A percentile compares a stretch with the other conserved stretches of the same genome.
phyloP scores from a whole-genome alignment of 768 basidiomycete genomes.

The Bullera alba region DNA sequence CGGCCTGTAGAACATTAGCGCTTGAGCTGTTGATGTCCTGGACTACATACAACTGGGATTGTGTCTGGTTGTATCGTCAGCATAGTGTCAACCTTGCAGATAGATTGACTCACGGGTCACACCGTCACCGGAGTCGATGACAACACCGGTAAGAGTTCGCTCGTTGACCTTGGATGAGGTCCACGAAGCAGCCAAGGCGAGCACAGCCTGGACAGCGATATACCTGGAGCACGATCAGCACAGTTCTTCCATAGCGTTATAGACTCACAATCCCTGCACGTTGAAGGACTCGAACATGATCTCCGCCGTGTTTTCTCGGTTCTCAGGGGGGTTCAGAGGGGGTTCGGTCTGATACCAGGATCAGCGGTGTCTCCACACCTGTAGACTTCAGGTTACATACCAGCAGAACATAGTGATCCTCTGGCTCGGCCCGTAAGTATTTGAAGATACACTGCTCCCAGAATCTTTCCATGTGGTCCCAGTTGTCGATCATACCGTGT shows the following conservation, averaged over 20 bases:
- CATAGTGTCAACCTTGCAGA: not conserved
- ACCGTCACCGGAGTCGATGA: constrained; percentile 98
- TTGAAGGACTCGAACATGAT: constrained; percentile 99
- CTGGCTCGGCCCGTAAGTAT: constrained; percentile 94
- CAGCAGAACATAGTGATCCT: constrained; percentile 96
- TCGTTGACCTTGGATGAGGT: constrained; percentile 80
- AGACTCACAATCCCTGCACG: constrained; percentile 69
- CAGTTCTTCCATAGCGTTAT: not conserved
- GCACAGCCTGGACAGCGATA: constrained; percentile 96
- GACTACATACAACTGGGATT: constrained; percentile 54
- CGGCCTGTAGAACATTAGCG: constrained; percentile 52
- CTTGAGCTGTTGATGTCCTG: not conserved
- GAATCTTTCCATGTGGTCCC: constrained; percentile 86
- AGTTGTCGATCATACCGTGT: constrained; percentile 93
- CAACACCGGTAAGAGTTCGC: constrained; percentile 89
- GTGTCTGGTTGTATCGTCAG: constrained; percentile 53
- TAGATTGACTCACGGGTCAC: constrained; percentile 61
- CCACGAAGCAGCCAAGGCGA: constrained; percentile 97
- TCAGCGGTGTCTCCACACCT: too few relatives aligned
- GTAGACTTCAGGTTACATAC: constrained; percentile 53
- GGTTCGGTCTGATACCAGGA: constrained; percentile 77
- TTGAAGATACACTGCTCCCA: constrained; percentile 99
- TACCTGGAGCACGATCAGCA: constrained; percentile 50
- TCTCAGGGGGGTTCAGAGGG: constrained; percentile 95
- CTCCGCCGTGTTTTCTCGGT: constrained; percentile 96